These are phyloP conservation scores for Stagonosporopsis tanaceti DNA, from an alignment of 2,329 filamentous ascomycete genomes.

Conservation along the genomic window DNA sequence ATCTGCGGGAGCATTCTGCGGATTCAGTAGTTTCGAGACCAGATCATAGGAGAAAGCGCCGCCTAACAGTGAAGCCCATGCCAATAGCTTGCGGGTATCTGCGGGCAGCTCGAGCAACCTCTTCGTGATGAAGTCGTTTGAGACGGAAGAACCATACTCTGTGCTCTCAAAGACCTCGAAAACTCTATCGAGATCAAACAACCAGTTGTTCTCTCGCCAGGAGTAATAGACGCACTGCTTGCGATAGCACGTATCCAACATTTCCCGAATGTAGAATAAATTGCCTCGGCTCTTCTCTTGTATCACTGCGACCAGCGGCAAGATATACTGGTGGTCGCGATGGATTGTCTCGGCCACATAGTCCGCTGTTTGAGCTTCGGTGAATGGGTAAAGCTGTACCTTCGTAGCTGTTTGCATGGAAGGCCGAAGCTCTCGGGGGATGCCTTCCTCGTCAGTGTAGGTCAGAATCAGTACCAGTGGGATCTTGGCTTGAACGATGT, in stretches of 20 bases:
- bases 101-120: conserved; percentile 78
- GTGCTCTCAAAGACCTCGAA: conserved; percentile 85
- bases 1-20: conserved; percentile 63
- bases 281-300: conserved; percentile 90
- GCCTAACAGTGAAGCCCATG: conserved; percentile 86
- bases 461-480: conserved; percentile 77
- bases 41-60: conserved; percentile 84
- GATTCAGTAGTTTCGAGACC: conserved; percentile 77
- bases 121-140: conserved; percentile 82
- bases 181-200: conserved; percentile 81
- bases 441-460: conserved; percentile 52
- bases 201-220: conserved; percentile 81
- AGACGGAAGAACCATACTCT: conserved; percentile 79
- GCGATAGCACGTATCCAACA: conserved; percentile 85
- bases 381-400: conserved; percentile 76
- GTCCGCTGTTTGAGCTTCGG: conserved; percentile 79
- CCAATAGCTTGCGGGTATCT: conserved; percentile 78
- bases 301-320: conserved; percentile 81
- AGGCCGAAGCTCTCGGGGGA: conserved; percentile 48
- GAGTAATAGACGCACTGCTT: conserved; percentile 92
- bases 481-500: conserved; percentile 79
- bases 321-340: conserved; percentile 72
- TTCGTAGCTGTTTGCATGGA: conserved; percentile 61
- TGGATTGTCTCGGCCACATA: conserved; percentile 86
- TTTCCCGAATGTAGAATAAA: conserved; percentile 89